Evolutionary conservation across 345 rosid species (phyloP).

Genomic region (Pseudoturritis turrita): DNA sequence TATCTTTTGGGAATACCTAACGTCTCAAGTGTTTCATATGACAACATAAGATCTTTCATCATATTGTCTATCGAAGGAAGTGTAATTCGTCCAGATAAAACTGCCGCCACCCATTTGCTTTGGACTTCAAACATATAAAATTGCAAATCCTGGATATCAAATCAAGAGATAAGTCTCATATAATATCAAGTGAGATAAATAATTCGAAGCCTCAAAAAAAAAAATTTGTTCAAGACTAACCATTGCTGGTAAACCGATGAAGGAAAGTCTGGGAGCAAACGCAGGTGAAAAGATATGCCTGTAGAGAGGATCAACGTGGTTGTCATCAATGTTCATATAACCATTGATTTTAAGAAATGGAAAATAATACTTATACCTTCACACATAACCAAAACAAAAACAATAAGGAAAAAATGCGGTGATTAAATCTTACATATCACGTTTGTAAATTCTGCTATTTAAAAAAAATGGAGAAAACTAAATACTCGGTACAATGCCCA

Average conservation of each 20-base stretch:
- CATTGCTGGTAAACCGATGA: too few species aligned
- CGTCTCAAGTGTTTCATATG: conserved; percentile 46
- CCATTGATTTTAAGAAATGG: conserved; percentile 72
- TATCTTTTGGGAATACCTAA: conserved; percentile 51
- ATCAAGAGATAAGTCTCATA: too few species aligned
- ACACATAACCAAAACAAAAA: too few species aligned
- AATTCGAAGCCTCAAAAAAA: too few species aligned
- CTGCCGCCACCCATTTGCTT: conserved; percentile 22
- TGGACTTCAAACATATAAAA: conserved; percentile 22
- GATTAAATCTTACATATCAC: not conserved
- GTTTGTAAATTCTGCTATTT: not conserved
- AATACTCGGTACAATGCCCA: conserved; percentile 76
- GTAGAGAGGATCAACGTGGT: too few species aligned
- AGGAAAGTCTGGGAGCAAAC: too few species aligned
- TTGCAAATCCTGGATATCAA: not conserved
- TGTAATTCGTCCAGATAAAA: conserved; percentile 8
- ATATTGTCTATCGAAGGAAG: conserved; percentile 1
- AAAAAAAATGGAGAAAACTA: not conserved
- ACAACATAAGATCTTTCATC: conserved; percentile 34
- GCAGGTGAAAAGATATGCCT: too few species aligned
- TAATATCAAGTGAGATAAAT: too few species aligned
- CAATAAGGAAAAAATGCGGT: too few species aligned
- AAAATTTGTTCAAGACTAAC: too few species aligned
- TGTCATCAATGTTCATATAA: conserved; percentile 48
- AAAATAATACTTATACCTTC: too few species aligned